Base-by-base conservation (phyloP, 192 early-diverging fungal genomes). In the Backusella psychrophila region DNA sequence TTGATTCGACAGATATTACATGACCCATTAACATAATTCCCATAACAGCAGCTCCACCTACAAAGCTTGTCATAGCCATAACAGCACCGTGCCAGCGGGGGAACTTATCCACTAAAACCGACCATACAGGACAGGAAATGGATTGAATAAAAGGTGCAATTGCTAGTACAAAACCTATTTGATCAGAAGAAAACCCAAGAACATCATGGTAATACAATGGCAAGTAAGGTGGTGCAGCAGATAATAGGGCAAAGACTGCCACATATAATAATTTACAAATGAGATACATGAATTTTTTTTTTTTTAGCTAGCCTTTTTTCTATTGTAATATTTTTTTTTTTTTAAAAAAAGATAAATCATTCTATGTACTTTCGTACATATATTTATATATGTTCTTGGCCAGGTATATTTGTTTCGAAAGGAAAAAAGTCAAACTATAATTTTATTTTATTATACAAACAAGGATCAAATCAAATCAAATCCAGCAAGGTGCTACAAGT, bases 111-210 rank as follows among this genome's bases (percentile, higher is more conserved):
- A 75, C 82, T 0, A 81, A 19, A 23, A 66, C 38, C 1, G 80
- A 78, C 82, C 82, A 83, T 8, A 83, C n/a, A 36, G 82, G 82
- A 33, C 82, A 83, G 21, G 80, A 77, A 33, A 83, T 23, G 19
- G 76, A 71, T 36, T 80, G 74, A 67, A 83, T 68, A 67, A 83
- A 83, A 0, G 82, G 82, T 4, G 82, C 82, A 26, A 83, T 78
- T 33, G 82, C 76, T 23, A 83, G 66, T 35, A 83, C 65, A 65
- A 76, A 12, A 14, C 82, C 82, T 39, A 83, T 81, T 46, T 83
- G 73, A 63, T 75, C 46, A 11, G 79, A 76, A 31, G 70, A 72
- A 35, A 83, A 73, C 35, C 52, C 42, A n/a, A 83, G 66, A 3
- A 66, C 44, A 23, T 65, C 49, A 34, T 76, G 66, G 52, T 83